These are phyloP conservation scores for Fusarium algeriense DNA, from an alignment of 2,329 filamentous ascomycete species.

Conservation along the genomic window DNA sequence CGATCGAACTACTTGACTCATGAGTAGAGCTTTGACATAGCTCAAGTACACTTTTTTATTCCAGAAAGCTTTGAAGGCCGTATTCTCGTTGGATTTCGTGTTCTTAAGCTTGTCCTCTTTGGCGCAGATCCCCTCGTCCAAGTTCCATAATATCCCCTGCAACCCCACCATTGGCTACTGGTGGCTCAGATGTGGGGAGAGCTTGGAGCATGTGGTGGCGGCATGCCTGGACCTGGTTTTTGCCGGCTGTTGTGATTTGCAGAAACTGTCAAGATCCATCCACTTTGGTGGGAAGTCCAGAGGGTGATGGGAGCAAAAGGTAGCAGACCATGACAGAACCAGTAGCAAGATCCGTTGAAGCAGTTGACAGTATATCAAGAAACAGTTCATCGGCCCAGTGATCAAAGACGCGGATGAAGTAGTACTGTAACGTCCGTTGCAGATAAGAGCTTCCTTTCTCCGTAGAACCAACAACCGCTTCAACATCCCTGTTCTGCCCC, in stretches of 20 bases:
- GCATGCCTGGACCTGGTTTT: conserved; percentile 33
- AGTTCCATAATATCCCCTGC: conserved; percentile 13
- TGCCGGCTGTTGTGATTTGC: conserved; percentile 43
- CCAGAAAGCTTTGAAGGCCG: conserved; percentile 14
- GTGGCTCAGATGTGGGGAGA: conserved; percentile 45
- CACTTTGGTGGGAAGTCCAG: conserved; percentile 36
- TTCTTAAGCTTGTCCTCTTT: conserved; percentile 30
- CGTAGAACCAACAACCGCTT: conserved; percentile 1
- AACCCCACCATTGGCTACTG: conserved; percentile 39
- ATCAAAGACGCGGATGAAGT: background rate
- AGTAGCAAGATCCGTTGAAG: conserved; percentile 19
- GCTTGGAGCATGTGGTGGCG: conserved; percentile 37
- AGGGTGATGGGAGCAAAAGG: conserved; percentile 32
- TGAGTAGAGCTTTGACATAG: background rate
- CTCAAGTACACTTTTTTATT: conserved; percentile 4
- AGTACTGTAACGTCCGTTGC: background rate
- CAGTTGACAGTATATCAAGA: conserved; percentile 7
- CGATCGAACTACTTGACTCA: background rate
- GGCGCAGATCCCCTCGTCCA: conserved; percentile 19
- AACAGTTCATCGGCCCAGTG: background rate
- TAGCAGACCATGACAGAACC: conserved; percentile 27
- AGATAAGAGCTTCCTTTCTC: background rate
- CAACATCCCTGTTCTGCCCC: conserved; percentile 26
- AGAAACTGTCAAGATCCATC: conserved; percentile 36
- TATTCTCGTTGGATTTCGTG: conserved; percentile 12